These are phyloP conservation scores for Gossypioides kirkii DNA, from an alignment of 345 rosid genomes.

Conservation along the genomic window DNA sequence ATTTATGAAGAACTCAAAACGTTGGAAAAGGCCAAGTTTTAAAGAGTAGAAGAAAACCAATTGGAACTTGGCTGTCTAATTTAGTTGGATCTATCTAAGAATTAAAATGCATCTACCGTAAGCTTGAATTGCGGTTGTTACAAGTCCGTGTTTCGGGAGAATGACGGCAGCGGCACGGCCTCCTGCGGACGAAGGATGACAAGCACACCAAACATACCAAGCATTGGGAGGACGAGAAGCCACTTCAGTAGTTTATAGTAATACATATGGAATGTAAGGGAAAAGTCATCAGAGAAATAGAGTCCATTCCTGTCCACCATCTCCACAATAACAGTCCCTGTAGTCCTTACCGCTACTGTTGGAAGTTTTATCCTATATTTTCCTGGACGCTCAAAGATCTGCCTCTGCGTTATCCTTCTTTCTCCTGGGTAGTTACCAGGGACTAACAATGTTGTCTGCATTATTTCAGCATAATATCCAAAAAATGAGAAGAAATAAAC, in stretches of 20 bases:
- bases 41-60: background rate
- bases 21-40: background rate
- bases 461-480: background rate
- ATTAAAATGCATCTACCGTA: background rate
- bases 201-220: slow-evolving; percentile 86
- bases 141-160: slow-evolving; percentile 78
- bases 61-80: background rate
- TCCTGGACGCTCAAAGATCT: slow-evolving; percentile 64
- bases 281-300: slow-evolving; percentile 92
- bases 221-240: slow-evolving; percentile 96
- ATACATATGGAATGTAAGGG: slow-evolving; percentile 95
- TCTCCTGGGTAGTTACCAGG: slow-evolving; percentile 98
- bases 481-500: background rate
- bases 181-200: slow-evolving; percentile 92
- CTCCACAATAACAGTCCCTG: slow-evolving; percentile 90
- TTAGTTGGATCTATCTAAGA: background rate
- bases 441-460: slow-evolving; percentile 82
- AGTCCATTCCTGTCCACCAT: slow-evolving; percentile 92
- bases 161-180: slow-evolving; percentile 84
- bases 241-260: slow-evolving; percentile 95
- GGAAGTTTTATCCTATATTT: slow-evolving; percentile 78
- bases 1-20: slow-evolving; percentile 16
- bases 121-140: slow-evolving; percentile 24
- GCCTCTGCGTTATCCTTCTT: slow-evolving; percentile 61
- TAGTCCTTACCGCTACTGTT: slow-evolving; percentile 86